Conservation (phyloP, 2,329 filamentous ascomycete genomes). For the Microdochium bolleyi region DNA sequence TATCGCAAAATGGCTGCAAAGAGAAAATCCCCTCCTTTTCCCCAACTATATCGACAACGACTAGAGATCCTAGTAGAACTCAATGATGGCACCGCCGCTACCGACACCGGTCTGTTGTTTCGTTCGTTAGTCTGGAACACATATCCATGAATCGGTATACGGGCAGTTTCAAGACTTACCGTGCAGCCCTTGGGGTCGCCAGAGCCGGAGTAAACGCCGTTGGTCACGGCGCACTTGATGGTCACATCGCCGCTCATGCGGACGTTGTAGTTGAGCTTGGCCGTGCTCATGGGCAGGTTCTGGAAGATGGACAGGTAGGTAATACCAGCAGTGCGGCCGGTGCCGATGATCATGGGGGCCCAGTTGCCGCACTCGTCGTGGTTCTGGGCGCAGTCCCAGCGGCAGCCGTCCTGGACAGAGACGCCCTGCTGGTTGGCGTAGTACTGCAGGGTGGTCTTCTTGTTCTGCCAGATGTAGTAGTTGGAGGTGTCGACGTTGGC, state of each 20-base stretch:
- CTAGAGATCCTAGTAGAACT: background rate
- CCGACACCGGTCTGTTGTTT: slow-evolving; percentile 30
- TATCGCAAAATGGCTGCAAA: background rate
- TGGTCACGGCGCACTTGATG: slow-evolving; percentile 54
- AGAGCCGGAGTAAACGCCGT: slow-evolving; percentile 53
- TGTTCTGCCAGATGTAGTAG: slow-evolving; percentile 74
- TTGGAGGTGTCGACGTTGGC: slow-evolving; percentile 65
- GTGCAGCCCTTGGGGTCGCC: slow-evolving; percentile 59
- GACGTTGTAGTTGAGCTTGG: slow-evolving; percentile 70
- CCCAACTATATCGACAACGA: background rate
- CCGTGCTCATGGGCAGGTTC: slow-evolving; percentile 68
- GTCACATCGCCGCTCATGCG: slow-evolving; percentile 60
- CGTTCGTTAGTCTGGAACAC: background rate
- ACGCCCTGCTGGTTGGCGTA: slow-evolving; percentile 86
- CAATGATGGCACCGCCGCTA: background rate
- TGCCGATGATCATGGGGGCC: slow-evolving; percentile 79
- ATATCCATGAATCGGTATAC: background rate
- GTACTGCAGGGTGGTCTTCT: slow-evolving; percentile 83
- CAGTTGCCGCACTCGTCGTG: slow-evolving; percentile 66
- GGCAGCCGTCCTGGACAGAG: slow-evolving; percentile 58
- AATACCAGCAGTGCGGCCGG: slow-evolving; percentile 58
- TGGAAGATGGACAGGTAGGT: slow-evolving; percentile 82
- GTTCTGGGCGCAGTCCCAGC: slow-evolving; percentile 53
- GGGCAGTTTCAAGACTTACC: slow-evolving; percentile 46
- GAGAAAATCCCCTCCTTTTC: background rate